Evolutionary conservation across 495 filamentous ascomycete species (phyloP).

Genomic region (Daldinia bambusicola): DNA sequence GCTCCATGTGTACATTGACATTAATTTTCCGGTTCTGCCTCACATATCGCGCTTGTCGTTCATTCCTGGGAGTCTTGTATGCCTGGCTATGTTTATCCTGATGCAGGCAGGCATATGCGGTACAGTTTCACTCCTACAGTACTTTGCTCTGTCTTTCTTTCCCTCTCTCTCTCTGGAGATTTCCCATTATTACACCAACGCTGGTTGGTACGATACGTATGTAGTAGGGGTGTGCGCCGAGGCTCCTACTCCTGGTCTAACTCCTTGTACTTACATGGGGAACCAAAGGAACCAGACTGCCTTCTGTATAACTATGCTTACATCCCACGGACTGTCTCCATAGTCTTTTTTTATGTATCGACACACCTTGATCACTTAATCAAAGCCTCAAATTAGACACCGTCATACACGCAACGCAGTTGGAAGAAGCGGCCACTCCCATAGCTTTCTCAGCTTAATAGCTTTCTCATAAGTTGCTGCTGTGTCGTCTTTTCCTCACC

Average conservation of each 20-base stretch:
- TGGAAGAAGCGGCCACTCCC: slow-evolving; percentile 26
- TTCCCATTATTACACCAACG: slow-evolving; percentile 37
- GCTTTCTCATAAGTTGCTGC: not conserved
- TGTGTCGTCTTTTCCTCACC: slow-evolving; percentile 11
- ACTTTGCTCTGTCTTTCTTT: not conserved
- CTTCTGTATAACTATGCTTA: slow-evolving; percentile 45
- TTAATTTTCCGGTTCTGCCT: slow-evolving; percentile 44
- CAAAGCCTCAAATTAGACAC: slow-evolving; percentile 33
- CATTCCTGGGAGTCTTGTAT: slow-evolving; percentile 23
- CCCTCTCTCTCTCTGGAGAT: slow-evolving; percentile 10
- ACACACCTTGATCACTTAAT: slow-evolving; percentile 34
- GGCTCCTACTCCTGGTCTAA: slow-evolving; percentile 7
- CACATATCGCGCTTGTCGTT: slow-evolving; percentile 35
- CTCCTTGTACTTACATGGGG: slow-evolving; percentile 11
- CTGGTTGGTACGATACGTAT: slow-evolving; percentile 26
- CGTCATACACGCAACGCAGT: slow-evolving; percentile 32
- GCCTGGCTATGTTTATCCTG: slow-evolving; percentile 45
- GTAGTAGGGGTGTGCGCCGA: slow-evolving; percentile 34
- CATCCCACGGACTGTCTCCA: slow-evolving; percentile 33
- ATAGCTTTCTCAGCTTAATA: slow-evolving; percentile 15
- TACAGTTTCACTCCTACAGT: slow-evolving; percentile 40
- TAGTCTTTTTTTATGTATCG: slow-evolving; percentile 40
- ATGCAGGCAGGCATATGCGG: slow-evolving; percentile 45
- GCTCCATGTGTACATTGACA: slow-evolving; percentile 9
- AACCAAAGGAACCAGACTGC: slow-evolving; percentile 4